Conservation (phyloP, 352 stramenopile species). For the Globisporangium ultimum region DNA sequence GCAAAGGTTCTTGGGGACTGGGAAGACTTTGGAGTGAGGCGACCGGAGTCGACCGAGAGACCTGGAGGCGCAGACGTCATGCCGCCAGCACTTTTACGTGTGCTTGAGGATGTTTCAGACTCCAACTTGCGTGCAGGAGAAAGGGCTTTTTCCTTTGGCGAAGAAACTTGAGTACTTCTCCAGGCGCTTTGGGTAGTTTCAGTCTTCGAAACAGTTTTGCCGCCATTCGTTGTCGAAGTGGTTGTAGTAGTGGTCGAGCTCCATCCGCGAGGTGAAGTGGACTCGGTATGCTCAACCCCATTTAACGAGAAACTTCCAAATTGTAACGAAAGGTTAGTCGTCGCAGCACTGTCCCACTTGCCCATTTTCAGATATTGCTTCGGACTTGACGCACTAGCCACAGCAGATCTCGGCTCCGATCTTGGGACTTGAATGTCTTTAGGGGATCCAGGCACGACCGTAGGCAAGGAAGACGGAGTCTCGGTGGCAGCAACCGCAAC, state of each 20-base stretch:
- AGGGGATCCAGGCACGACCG: constrained; percentile 51
- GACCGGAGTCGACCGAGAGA: constrained; percentile 64
- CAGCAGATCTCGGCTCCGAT: constrained; percentile 28
- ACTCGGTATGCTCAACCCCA: constrained; percentile 49
- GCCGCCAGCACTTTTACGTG: constrained; percentile 26
- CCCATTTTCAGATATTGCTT: constrained; percentile 84
- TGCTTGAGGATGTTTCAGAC: constrained; percentile 4
- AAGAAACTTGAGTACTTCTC: constrained; percentile 39
- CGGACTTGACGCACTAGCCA: constrained; percentile 31
- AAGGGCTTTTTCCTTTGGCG: constrained; percentile 68
- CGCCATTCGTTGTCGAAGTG: constrained; percentile 30
- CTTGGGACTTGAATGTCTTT: constrained; percentile 61
- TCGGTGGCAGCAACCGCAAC: constrained; percentile 20
- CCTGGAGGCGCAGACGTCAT: constrained; percentile 64
- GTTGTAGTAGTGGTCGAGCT: constrained; percentile 42
- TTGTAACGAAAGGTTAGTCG: constrained; percentile 76
- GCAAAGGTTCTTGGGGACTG: constrained; percentile 62
- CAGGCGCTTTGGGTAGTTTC: constrained; percentile 52
- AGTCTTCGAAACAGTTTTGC: constrained; percentile 38
- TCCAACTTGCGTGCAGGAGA: constrained; percentile 50
- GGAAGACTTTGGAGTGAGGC: constrained; percentile 58
- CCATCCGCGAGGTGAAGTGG: constrained; percentile 65
- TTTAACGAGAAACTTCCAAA: constrained; percentile 87
- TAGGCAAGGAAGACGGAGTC: constrained; percentile 35
- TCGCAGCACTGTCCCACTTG: constrained; percentile 70